Base-by-base conservation (phyloP, 2,329 filamentous ascomycete species). In the Endocalyx cinctus region DNA sequence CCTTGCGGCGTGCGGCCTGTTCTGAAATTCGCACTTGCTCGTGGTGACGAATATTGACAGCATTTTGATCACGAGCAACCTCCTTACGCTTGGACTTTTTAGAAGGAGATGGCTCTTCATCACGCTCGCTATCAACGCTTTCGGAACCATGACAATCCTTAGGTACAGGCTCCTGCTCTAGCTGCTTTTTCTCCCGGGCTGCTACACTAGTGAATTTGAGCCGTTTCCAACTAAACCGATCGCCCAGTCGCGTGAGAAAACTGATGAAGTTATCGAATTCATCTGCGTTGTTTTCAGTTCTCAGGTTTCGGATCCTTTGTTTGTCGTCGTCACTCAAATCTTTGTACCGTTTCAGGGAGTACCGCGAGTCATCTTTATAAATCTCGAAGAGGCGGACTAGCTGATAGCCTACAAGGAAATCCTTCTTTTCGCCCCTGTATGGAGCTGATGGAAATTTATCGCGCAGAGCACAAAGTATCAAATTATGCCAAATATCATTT, bases 11-110 rank as follows among this genome's bases (percentile, higher is more conserved):
- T 40, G 61, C 55, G 33, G 76, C 69, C 49, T 80, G 74, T 35
- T 74, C 67, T 36, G 67, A 57, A 5, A 70, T 54, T 33, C 77
- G 72, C n/a, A 61, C 58, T 33, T 64, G 62, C 31, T 80, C 79
- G 34, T 60, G 67, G 30, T 74, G 65, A 45, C 82, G 73, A 19
- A 77, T 62, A 25, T 71, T 63, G 26, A 72, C 63, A 1, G 72
- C 70, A 23, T 66, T 58, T 32, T 66, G 62, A 49, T 80, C 65
- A 23, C 70, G 63, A 8, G 68, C 55, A 13, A 68, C 55, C 29
- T 43, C 43, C 29, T 34, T 45, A 15, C 58, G 59, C 42, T 66
- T 60, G 37, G 66, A 67, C 39, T 65, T 72, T 45, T 66, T 71
- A 45, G 64, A 54, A n/a, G 63, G 54, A 25, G 51, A 37, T n/a